Evolutionary conservation across 331 rosid species (phyloP), one percentile per base, ranked within the genome.

Genomic region (Malus hybrid): DNA sequence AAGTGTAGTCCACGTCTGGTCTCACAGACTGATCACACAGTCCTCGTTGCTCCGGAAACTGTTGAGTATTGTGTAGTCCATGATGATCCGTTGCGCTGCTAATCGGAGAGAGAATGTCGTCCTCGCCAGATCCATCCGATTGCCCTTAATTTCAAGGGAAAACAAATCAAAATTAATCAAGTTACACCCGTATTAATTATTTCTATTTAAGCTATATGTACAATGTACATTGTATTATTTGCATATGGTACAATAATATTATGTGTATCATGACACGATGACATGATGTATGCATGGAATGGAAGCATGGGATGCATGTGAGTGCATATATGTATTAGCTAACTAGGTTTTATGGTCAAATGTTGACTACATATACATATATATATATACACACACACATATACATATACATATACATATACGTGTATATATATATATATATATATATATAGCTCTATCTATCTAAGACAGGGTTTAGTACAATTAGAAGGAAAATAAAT

Each of bases 111-210:
- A 88, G 57, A 44, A 82, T 46, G 8, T 93, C 97, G 55, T 91
- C 98, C 16, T 93, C 98, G 34, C 96, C 97, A 3, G 98, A 93
- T 44, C 96, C 97, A 77, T 93, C 98, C 10, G 97, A 89, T 81
- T 84, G 90, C 42, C 97, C 93, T 91, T 44, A 65, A 19, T 33
- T 3, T n/a, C 28, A 57, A 20, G 0, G 22, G 7, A 66, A 31
- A 31, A 65, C 4, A 31, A 65, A 5, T 28, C n/a, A 28, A 62
- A 27, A 13, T 60, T 27, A 13, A 63, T 63, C 11, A 11, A 27
- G 65, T 12, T 24, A 15, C 56, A 50, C 18, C 56, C 9, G 6
- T 60, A 60, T 5, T 31, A 22, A 60, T 20, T 24, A 60, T 60
- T 24, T 60, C 33, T 24, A 10, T 42, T 42, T 42, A 22, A 20